Percentiles rank a stretch among this genome's conserved stretches.
These are phyloP conservation scores for Metarhizium robertsii DNA, from an alignment of 2,329 filamentous ascomycete species.

Conservation along the genomic window DNA sequence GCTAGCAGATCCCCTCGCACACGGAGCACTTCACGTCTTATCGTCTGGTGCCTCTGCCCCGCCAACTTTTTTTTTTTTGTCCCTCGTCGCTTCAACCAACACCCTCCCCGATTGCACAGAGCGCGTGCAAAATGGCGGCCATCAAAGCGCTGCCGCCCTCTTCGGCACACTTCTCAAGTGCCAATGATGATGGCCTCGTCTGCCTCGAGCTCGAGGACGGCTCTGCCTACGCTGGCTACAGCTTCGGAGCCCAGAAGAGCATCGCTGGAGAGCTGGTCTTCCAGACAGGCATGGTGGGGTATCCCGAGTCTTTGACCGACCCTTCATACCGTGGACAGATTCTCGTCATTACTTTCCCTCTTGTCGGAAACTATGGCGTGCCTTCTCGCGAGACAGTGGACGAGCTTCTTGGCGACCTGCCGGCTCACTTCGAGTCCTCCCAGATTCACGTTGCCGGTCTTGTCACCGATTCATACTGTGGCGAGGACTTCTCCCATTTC, in stretches of 20 bases:
- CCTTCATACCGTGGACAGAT: conserved; percentile 89
- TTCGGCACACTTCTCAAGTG: conserved; percentile 46
- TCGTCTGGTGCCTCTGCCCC: conserved; percentile 16
- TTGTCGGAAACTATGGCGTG: conserved; percentile 96
- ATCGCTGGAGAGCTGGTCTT: conserved; percentile 96
- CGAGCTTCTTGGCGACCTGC: conserved; percentile 73
- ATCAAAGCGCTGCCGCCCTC: conserved; percentile 41
- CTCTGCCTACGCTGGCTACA: conserved; percentile 83
- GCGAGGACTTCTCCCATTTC: conserved; percentile 92
- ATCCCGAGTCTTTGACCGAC: conserved; percentile 86
- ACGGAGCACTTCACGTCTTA: conserved; percentile 7
- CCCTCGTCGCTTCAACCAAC: neutral
- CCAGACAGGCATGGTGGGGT: conserved; percentile 98
- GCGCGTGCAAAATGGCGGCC: conserved; percentile 19
- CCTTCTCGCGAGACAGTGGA: conserved; percentile 80
- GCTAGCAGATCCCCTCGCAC: conserved; percentile 20
- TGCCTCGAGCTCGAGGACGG: conserved; percentile 92
- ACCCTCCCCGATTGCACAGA: neutral
- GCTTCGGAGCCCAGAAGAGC: conserved; percentile 92
- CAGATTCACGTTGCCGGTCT: conserved; percentile 92
- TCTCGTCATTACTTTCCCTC: conserved; percentile 88
- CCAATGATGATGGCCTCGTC: conserved; percentile 53
- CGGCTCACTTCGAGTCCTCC: conserved; percentile 85
- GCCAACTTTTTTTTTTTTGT: conserved; percentile 7
- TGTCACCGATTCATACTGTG: conserved; percentile 82